Conservation (phyloP, 202 grass and related monocot genomes). For the Zoysia matrella region DNA sequence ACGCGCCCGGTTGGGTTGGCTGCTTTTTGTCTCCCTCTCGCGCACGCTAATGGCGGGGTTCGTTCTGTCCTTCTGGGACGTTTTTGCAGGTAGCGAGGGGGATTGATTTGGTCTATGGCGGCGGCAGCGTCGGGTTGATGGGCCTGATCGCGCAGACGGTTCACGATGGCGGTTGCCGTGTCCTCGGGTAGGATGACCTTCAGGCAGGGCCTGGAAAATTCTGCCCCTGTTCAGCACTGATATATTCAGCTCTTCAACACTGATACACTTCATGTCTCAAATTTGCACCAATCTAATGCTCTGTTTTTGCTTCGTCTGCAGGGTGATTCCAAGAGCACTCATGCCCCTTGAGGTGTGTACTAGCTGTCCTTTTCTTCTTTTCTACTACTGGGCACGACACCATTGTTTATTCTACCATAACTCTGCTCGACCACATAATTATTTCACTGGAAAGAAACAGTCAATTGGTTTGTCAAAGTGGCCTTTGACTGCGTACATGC, state of each 20-base stretch:
- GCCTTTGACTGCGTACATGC: background rate
- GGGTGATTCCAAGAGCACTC: constrained; percentile 94
- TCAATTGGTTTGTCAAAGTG: background rate
- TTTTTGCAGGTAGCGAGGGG: constrained; percentile 71
- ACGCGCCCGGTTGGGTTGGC: background rate
- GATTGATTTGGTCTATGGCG: constrained; percentile 95
- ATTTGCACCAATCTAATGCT: constrained; percentile 13
- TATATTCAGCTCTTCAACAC: background rate
- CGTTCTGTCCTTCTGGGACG: background rate
- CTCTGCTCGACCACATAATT: constrained; percentile 4
- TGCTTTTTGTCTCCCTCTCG: background rate
- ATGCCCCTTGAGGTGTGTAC: constrained; percentile 82
- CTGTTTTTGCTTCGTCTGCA: constrained; percentile 52
- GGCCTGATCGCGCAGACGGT: constrained; percentile 93
- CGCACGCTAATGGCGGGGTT: constrained; percentile 3
- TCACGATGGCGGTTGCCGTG: constrained; percentile 78
- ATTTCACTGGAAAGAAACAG: background rate
- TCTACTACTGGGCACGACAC: constrained; percentile 13
- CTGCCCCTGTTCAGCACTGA: constrained; percentile 1
- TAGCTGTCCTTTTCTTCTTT: constrained; percentile 24
- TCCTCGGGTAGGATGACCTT: constrained; percentile 62
- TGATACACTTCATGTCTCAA: background rate
- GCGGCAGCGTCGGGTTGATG: constrained; percentile 95
- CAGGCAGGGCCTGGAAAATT: background rate
- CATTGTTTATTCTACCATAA: constrained; percentile 21